Evolutionary conservation across 2,329 filamentous ascomycete species (phyloP), one percentile per base, ranked within the genome.

Genomic region (Coccinonectria pachysandricola): DNA sequence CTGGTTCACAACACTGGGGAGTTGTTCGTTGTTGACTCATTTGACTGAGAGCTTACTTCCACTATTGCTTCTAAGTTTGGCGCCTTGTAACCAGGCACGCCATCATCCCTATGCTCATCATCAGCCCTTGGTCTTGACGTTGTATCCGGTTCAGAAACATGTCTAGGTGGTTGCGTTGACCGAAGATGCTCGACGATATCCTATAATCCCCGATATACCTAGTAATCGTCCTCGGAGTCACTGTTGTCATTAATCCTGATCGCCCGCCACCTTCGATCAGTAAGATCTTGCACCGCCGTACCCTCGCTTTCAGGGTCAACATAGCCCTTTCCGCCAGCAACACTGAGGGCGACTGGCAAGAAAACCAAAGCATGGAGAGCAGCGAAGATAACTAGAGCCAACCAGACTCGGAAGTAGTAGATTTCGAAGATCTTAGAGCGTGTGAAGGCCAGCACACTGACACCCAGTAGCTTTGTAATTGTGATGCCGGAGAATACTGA

Each of bases 381-480:
- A 3, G 87, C 92, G 53, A 94, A 88, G 7, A 92, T 53, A 8
- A 98, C 87, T 28, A 98, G 70, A 6, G 87, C 80, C 11, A 95
- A 63, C 91, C 91, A 98, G 21, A 98, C 82, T 21, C 91, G 73
- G 68, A 98, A 98, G 58, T 98, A 98, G 60, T 98, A 98, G 31
- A 98, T 85, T 62, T 98, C 92, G 46, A 98, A 98, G 49, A 98
- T 98, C 71, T 96, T 98, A 54, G 84, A 93, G 26, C 83, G 67
- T 6, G 91, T 98, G 48, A 95, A 98, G 0, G 91, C 91, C 12
- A 98, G 64, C 18, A 98, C 91, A 23, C 71, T 79, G 1, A 98
- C 88, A 4, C 91, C 91, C 2, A 98, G 64, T 2, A 98, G 68
- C 57, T 98, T 98, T 3, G 91, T 98, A 27, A 98, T 67, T 0